A percentile compares a stretch with the other conserved stretches of the same genome.
These are phyloP conservation scores for Cyclotella cryptica DNA, from an alignment of 108 stramenopile species.

Conservation along the genomic window DNA sequence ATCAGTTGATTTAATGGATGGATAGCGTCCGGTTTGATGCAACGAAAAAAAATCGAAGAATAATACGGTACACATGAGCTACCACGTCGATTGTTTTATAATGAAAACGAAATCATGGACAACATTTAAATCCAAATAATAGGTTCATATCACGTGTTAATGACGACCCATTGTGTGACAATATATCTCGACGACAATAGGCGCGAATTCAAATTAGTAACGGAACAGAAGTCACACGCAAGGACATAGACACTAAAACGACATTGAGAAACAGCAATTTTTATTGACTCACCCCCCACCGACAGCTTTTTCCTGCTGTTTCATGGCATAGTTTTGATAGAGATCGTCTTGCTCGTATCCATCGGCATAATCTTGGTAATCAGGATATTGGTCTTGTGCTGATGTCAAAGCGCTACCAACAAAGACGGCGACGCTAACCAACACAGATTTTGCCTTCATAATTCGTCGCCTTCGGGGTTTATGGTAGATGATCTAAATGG, in stretches of 20 bases:
- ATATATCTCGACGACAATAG: too few species aligned
- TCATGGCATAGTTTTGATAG: conserved; percentile 79
- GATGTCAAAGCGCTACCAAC: conserved; percentile 5
- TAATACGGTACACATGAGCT: too few species aligned
- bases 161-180: background rate
- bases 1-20: conserved; percentile 5
- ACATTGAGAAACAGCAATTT: background rate
- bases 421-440: conserved; percentile 37
- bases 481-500: background rate
- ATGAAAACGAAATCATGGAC: background rate
- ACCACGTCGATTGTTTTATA: too few species aligned
- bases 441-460: conserved; percentile 43
- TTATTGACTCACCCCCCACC: conserved; percentile 51
- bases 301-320: conserved; percentile 61
- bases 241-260: background rate
- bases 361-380: conserved; percentile 78
- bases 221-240: background rate
- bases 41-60: background rate
- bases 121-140: background rate
- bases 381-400: conserved; percentile 61
- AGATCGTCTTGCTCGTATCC: conserved; percentile 76
- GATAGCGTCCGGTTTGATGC: background rate
- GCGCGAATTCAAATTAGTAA: too few species aligned
- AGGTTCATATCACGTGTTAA: background rate
- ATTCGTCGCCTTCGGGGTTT: background rate